Evolutionary conservation across 257 asterid species (phyloP).

Genomic region (Agastache rugosa): DNA sequence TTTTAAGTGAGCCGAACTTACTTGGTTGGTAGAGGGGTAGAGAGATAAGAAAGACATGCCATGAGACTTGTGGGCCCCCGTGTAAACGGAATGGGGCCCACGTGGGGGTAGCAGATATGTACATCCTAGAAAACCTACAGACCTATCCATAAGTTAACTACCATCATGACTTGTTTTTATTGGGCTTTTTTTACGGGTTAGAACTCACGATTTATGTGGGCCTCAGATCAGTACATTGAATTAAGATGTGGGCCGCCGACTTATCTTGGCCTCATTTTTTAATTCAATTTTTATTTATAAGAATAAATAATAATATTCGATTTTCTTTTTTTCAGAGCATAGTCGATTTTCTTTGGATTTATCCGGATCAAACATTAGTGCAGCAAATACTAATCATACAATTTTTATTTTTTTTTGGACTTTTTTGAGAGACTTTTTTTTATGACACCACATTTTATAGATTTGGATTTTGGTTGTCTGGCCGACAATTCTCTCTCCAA

Average conservation of each 20-base stretch:
- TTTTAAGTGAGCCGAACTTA: constrained; percentile 11
- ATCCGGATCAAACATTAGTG: neutral
- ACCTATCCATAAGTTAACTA: constrained; percentile 39
- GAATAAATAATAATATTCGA: neutral
- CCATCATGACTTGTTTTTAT: constrained; percentile 39
- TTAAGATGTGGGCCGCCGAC: constrained; percentile 44
- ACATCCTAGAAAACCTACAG: constrained; percentile 30
- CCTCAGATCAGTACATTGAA: constrained; percentile 30
- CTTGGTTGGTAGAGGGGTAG: neutral
- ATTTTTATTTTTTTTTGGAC: neutral
- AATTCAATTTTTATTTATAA: neutral
- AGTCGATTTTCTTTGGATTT: neutral
- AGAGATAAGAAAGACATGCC: constrained; percentile 33
- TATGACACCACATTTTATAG: no score
- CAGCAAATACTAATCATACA: neutral
- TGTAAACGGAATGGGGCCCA: constrained; percentile 40
- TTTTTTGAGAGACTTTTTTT: no score
- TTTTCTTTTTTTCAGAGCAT: neutral
- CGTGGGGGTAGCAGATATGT: constrained; percentile 5
- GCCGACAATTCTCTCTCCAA: no score
- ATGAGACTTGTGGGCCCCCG: constrained; percentile 46
- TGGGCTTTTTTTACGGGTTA: constrained; percentile 46
- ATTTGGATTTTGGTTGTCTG: no score
- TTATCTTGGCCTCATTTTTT: constrained; percentile 40
- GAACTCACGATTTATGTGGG: constrained; percentile 35